A percentile compares a stretch with the other conserved stretches of the same genome.
Conservation (phyloP, 108 stramenopile species). For the Discostella pseudostelligera region DNA sequence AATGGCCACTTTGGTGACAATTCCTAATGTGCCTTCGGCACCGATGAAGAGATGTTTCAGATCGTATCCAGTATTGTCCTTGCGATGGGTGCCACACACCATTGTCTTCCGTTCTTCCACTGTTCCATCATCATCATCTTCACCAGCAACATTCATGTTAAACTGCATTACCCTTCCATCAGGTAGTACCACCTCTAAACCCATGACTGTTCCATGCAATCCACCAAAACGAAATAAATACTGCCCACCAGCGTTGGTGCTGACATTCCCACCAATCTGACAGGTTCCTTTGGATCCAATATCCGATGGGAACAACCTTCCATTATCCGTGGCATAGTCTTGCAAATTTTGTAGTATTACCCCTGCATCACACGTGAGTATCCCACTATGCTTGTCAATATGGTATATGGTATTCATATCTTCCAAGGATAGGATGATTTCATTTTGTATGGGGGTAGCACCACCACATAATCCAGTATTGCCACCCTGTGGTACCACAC, state of each 20-base stretch:
- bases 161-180: conserved; percentile 81
- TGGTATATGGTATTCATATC: conserved; percentile 69
- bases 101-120: background rate
- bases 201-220: conserved; percentile 90
- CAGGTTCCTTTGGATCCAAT: conserved; percentile 96
- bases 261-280: conserved; percentile 94
- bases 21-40: conserved; percentile 93
- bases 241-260: conserved; percentile 93
- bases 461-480: conserved; percentile 97
- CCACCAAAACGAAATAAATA: conserved; percentile 65
- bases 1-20: conserved; percentile 86
- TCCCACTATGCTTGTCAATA: conserved; percentile 69
- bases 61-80: conserved; percentile 97
- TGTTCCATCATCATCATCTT: no score
- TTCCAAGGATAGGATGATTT: conserved; percentile 84
- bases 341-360: conserved; percentile 87
- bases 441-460: conserved; percentile 65
- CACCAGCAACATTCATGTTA: conserved; percentile 20
- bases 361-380: conserved; percentile 90
- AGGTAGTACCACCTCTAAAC: conserved; percentile 91
- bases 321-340: conserved; percentile 53
- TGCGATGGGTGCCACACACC: conserved; percentile 54
- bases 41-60: conserved; percentile 95
- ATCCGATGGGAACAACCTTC: conserved; percentile 85
- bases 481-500: conserved; percentile 93